Evolutionary conservation across 345 rosid species (phyloP), one percentile per base, ranked within the genome.

Genomic region (Populus deltoides): DNA sequence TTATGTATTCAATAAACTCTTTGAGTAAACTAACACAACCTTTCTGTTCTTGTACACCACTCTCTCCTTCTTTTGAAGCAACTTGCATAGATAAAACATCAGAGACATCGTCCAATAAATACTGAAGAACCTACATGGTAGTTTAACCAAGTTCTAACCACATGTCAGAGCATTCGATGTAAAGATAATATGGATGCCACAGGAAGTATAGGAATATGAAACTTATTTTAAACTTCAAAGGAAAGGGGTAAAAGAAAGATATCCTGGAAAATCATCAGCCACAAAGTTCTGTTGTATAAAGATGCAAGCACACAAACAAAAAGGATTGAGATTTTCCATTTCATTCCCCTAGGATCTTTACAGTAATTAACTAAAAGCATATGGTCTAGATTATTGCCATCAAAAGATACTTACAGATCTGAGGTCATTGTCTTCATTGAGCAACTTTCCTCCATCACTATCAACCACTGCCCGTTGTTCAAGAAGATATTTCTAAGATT

Each of bases 391-490:
- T 74, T 74, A 66, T 63, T 73, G 18, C 71, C 71, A 78, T 71
- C 62, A 55, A 29, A 79, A 73, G 53, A 41, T 68, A 88, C 98
- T 82, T 86, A 94, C 98, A 84, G 97, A 87, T 94, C 98, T 89
- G 76, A 94, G 75, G 86, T 94, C 98, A 85, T 82, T 90, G 83
- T 94, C 98, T 86, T 94, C 98, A 80, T 94, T 94, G 71, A 94
- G 97, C 78, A 91, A 84, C 84, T 88, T 93, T 25, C 97, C 92
- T 76, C 95, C 94, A 85, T 94, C 97, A 76, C 66, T 85, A 79
- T 93, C 93, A 79, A 93, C 80, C 75, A 92, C 88, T 31, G 98
- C 98, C 47, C 90, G 89, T 86, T 93, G 92, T 89, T 94, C 98
- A 27, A 94, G 95, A 84, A 94, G 97, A 86, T 93, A 93, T 81